A percentile compares a stretch with the other conserved stretches of the same genome.
Conservation (phyloP, 345 rosid genomes). For the Brassica cretica region DNA sequence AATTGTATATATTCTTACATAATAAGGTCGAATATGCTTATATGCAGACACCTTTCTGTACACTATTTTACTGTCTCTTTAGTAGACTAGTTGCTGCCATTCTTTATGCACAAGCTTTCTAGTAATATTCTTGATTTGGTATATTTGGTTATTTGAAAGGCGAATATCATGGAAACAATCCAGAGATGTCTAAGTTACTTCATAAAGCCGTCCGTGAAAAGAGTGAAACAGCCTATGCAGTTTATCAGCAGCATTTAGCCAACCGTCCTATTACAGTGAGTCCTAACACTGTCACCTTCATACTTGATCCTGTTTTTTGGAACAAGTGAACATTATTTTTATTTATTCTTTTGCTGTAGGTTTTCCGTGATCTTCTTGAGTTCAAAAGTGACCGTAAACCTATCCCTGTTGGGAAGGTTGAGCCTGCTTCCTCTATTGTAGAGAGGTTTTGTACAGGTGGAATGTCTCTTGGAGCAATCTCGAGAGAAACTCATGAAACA, state of each 20-base stretch:
- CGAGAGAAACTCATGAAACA: conserved; percentile 99
- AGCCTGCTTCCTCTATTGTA: conserved; percentile 82
- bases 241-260: conserved; percentile 96
- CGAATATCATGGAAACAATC: conserved; percentile 98
- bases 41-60: conserved; percentile 7
- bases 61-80: neutral
- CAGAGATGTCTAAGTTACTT: conserved; percentile 97
- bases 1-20: conserved; percentile 10
- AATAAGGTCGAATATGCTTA: neutral
- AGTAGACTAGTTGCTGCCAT: conserved; percentile 2
- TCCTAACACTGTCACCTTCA: conserved; percentile 8
- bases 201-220: conserved; percentile 98
- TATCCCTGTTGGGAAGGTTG: conserved; percentile 90
- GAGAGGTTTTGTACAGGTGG: conserved; percentile 98
- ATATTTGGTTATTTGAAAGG: conserved; percentile 46
- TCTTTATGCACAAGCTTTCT: conserved; percentile 11
- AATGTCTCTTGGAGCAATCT: conserved; percentile 99
- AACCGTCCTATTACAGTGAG: conserved; percentile 94
- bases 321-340: conserved; percentile 18
- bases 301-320: conserved; percentile 11
- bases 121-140: conserved; percentile 13
- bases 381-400: conserved; percentile 88
- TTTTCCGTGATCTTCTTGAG: conserved; percentile 96
- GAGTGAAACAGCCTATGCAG: conserved; percentile 84
- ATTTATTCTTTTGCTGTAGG: conserved; percentile 48